A percentile compares a stretch with the other conserved stretches of the same genome.
These are phyloP conservation scores for Penicillium parvum DNA, from an alignment of 495 filamentous ascomycete genomes.

Conservation along the genomic window DNA sequence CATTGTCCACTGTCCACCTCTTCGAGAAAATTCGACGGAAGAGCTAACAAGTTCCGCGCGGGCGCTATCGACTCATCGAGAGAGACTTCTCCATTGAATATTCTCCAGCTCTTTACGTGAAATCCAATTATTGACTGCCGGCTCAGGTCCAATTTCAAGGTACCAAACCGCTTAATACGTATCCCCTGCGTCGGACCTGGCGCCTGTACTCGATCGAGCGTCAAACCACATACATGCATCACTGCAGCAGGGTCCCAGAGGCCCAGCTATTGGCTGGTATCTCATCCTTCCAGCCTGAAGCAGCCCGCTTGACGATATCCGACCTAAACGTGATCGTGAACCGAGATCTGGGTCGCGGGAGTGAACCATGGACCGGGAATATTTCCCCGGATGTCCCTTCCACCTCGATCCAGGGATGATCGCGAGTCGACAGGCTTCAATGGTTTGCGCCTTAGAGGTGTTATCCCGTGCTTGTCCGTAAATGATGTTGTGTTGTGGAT, in stretches of 20 bases:
- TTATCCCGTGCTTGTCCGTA: too few species aligned
- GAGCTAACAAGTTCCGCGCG: constrained; percentile 16
- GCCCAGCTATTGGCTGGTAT: not conserved
- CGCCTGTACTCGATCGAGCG: not conserved
- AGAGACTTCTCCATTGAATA: not conserved
- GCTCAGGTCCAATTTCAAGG: too few species aligned
- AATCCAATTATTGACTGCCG: not conserved
- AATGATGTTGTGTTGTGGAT: too few species aligned
- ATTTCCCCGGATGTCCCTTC: constrained; percentile 22
- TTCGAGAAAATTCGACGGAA: constrained; percentile 30
- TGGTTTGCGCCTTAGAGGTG: too few species aligned
- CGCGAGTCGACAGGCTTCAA: not conserved
- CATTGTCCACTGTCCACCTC: too few species aligned
- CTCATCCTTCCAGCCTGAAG: not conserved
- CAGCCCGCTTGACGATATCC: constrained; percentile 2
- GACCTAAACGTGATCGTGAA: constrained; percentile 1
- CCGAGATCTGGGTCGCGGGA: constrained; percentile 16
- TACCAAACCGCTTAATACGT: too few species aligned
- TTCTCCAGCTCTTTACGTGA: not conserved
- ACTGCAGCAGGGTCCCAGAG: too few species aligned
- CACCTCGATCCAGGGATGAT: constrained; percentile 10
- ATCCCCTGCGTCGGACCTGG: constrained; percentile 7
- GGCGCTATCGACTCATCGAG: constrained; percentile 5
- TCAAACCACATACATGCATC: too few species aligned
- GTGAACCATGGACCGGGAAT: constrained; percentile 25